These are phyloP conservation scores for Botrytis fabae DNA, from an alignment of 2,329 filamentous ascomycete species.

Conservation along the genomic window DNA sequence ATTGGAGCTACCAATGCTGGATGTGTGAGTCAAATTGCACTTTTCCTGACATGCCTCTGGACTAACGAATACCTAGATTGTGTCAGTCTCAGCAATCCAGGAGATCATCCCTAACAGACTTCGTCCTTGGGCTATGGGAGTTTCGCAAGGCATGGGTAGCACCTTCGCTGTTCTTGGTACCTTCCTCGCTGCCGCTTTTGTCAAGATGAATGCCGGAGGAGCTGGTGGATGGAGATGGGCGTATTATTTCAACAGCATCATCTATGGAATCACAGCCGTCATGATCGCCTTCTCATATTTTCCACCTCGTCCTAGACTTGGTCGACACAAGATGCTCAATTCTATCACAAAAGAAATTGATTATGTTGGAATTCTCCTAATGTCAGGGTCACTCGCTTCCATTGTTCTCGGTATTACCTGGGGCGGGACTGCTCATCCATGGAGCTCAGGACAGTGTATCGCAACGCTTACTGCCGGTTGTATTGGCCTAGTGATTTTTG, in stretches of 20 bases:
- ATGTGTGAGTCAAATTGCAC: constrained; percentile 22
- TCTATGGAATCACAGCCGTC: constrained; percentile 26
- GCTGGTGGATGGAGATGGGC: constrained; percentile 30
- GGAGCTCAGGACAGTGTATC: constrained; percentile 55
- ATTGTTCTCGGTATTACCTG: constrained; percentile 48
- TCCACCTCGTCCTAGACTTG: constrained; percentile 27
- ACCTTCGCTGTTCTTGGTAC: constrained; percentile 31
- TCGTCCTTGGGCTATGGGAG: constrained; percentile 29
- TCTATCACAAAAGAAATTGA: constrained; percentile 26
- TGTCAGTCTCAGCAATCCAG: constrained; percentile 30
- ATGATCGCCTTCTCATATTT: constrained; percentile 27
- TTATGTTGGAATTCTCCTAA: constrained; percentile 27
- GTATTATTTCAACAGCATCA: constrained; percentile 31
- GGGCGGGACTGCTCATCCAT: constrained; percentile 57
- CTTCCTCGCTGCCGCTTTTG: constrained; percentile 27
- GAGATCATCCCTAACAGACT: constrained; percentile 31
- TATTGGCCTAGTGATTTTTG: constrained; percentile 29
- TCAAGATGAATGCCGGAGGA: constrained; percentile 26
- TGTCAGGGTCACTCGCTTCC: constrained; percentile 26
- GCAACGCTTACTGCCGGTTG: constrained; percentile 52
- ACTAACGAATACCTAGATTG: constrained; percentile 20
- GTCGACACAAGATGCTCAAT: constrained; percentile 26
- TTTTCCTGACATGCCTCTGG: not conserved
- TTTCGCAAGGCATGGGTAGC: constrained; percentile 27
- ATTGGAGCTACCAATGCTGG: constrained; percentile 29